These are phyloP conservation scores for Phytophthora crassamura DNA, from an alignment of 352 stramenopile species.

Conservation along the genomic window DNA sequence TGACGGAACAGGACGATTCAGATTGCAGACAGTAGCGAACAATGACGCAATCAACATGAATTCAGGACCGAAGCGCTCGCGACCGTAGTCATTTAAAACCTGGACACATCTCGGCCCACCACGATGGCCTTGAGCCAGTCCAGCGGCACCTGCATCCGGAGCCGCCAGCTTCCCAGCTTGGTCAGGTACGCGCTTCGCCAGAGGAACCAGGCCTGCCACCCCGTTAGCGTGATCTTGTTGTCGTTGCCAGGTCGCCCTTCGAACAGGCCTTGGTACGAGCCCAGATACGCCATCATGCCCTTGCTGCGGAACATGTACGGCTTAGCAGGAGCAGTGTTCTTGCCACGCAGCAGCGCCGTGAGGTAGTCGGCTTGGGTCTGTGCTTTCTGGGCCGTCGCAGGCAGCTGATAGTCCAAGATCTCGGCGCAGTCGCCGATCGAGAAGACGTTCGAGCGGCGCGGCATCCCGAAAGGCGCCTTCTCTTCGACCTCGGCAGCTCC, in stretches of 20 bases:
- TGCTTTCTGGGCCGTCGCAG: conserved; percentile 92
- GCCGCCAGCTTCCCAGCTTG: conserved; percentile 92
- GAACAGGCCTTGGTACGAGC: conserved; percentile 92
- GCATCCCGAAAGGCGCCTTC: conserved; percentile 58
- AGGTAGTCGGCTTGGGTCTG: conserved; percentile 74
- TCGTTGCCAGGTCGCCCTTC: conserved; percentile 56
- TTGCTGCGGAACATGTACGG: conserved; percentile 79
- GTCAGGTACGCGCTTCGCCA: conserved; percentile 96
- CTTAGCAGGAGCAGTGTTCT: conserved; percentile 47
- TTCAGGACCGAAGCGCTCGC: background rate
- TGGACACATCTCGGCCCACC: conserved; percentile 95
- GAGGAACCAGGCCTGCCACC: conserved; percentile 89
- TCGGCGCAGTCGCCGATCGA: conserved; percentile 95
- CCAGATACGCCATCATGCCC: conserved; percentile 95
- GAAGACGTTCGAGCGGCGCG: conserved; percentile 83
- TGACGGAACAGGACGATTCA: background rate
- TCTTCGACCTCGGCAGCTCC: conserved; percentile 58
- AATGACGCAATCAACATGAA: too few relatives aligned
- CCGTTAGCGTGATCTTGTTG: conserved; percentile 64
- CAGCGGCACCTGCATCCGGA: conserved; percentile 95
- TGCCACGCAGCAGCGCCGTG: conserved; percentile 53
- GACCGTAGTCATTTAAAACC: conserved; percentile 83
- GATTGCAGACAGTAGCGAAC: too few relatives aligned
- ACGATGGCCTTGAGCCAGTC: conserved; percentile 97
- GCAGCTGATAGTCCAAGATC: conserved; percentile 84